A percentile compares a stretch with the other conserved stretches of the same genome.
Evolutionary conservation across 495 filamentous ascomycete genomes (phyloP).

Genomic region (Hypoxylon intermedium): DNA sequence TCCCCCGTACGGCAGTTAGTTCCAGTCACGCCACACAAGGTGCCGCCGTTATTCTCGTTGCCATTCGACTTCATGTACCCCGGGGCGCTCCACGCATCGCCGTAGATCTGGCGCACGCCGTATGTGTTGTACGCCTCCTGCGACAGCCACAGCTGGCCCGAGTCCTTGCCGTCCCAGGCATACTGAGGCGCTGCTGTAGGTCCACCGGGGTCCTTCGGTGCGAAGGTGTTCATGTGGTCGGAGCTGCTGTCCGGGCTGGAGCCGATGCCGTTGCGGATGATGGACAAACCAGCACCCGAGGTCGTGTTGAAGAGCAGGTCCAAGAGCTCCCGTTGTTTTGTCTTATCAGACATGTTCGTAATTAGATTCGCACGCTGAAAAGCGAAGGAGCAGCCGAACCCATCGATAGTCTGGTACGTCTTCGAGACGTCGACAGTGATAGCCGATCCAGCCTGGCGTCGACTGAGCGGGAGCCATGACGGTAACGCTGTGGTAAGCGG

Average conservation of each 20-base stretch:
- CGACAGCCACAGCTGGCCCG: constrained; percentile 59
- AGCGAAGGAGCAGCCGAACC: constrained; percentile 60
- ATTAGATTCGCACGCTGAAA: constrained; percentile 63
- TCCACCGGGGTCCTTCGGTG: constrained; percentile 53
- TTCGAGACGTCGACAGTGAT: constrained; percentile 52
- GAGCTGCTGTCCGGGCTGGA: constrained; percentile 51
- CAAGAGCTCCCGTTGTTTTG: constrained; percentile 52
- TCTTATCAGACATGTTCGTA: constrained; percentile 55
- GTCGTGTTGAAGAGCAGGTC: constrained; percentile 61
- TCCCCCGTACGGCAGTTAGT: constrained; percentile 56
- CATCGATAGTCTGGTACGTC: constrained; percentile 58
- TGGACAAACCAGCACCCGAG: constrained; percentile 60
- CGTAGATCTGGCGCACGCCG: constrained; percentile 60
- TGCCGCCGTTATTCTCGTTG: constrained; percentile 60
- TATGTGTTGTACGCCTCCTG: constrained; percentile 57
- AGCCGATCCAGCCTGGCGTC: constrained; percentile 41
- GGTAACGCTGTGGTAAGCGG: constrained; percentile 32
- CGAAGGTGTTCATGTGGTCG: constrained; percentile 59
- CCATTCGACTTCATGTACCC: constrained; percentile 64
- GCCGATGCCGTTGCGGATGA: constrained; percentile 64
- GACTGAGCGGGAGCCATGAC: constrained; percentile 27
- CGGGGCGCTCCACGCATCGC: constrained; percentile 56
- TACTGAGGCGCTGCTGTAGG: constrained; percentile 53
- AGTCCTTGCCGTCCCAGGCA: constrained; percentile 60
- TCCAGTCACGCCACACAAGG: constrained; percentile 58